Conservation (phyloP, 306 rosid species). For the Sesbania bispinosa region DNA sequence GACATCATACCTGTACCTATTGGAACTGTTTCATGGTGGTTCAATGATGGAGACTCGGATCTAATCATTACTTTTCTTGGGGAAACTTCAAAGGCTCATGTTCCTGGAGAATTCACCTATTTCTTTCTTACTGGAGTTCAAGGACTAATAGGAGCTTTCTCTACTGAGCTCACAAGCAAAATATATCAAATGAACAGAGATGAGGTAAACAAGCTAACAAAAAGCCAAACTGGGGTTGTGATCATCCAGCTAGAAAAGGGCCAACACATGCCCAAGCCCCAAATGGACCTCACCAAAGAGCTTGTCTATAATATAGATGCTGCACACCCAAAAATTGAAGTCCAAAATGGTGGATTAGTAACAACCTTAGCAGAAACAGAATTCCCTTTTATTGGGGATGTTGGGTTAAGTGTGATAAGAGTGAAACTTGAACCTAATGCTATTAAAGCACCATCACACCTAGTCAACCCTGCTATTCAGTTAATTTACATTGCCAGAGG, state of each 20-base stretch:
- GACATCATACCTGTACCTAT: conserved; percentile 50
- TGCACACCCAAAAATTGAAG: conserved; percentile 1
- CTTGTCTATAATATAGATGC: conserved; percentile 43
- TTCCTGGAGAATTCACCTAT: conserved; percentile 48
- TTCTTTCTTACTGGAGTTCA: conserved; percentile 42
- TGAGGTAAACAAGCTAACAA: conserved; percentile 37
- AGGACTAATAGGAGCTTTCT: conserved; percentile 44
- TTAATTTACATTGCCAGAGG: conserved; percentile 53
- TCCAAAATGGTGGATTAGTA: conserved; percentile 22
- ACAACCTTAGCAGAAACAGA: conserved; percentile 30
- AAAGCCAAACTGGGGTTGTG: conserved; percentile 42
- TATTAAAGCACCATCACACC: conserved; percentile 37
- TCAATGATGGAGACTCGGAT: conserved; percentile 49
- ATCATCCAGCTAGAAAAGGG: conserved; percentile 29
- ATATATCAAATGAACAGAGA: conserved; percentile 22
- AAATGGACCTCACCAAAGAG: neutral
- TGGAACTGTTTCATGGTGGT: conserved; percentile 76
- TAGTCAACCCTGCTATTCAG: conserved; percentile 29
- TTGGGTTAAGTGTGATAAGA: conserved; percentile 40
- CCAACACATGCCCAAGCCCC: conserved; percentile 40
- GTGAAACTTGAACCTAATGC: conserved; percentile 41
- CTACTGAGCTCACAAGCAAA: conserved; percentile 36
- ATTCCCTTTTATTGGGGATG: conserved; percentile 44
- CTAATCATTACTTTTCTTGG: conserved; percentile 45
- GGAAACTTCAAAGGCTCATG: conserved; percentile 37